Conservation (phyloP, 352 stramenopile genomes). For the Phytophthora pluvialis region DNA sequence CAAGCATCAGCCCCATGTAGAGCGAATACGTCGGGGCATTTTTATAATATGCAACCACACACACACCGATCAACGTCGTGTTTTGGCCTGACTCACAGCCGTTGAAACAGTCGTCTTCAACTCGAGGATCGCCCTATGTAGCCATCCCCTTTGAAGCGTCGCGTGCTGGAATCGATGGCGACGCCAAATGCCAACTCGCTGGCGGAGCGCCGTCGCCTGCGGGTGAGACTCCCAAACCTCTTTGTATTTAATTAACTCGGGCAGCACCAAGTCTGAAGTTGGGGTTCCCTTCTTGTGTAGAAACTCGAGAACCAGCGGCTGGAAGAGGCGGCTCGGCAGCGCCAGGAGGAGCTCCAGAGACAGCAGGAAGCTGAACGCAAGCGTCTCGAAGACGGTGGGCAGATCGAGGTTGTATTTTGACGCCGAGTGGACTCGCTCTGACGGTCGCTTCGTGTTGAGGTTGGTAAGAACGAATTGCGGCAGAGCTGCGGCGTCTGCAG, state of each 20-base stretch:
- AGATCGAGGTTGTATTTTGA: not conserved
- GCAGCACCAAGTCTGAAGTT: not conserved
- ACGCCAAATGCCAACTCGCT: slow-evolving; percentile 35
- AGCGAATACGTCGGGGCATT: slow-evolving; percentile 30
- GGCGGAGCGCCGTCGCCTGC: slow-evolving; percentile 48
- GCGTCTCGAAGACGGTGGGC: slow-evolving; percentile 53
- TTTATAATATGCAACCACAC: slow-evolving; percentile 19
- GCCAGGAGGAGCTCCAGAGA: slow-evolving; percentile 49
- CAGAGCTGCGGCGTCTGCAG: slow-evolving; percentile 40
- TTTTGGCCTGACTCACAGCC: too few relatives aligned
- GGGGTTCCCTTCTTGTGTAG: slow-evolving; percentile 28
- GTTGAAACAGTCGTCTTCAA: slow-evolving; percentile 2
- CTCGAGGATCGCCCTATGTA: too few relatives aligned
- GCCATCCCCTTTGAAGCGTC: slow-evolving; percentile 22
- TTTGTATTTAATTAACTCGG: not conserved
- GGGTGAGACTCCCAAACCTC: slow-evolving; percentile 19
- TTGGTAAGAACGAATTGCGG: slow-evolving; percentile 44
- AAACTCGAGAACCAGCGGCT: slow-evolving; percentile 79
- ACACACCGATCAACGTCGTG: not conserved
- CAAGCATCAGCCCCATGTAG: slow-evolving; percentile 21
- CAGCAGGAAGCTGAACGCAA: slow-evolving; percentile 56
- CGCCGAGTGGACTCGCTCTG: not conserved
- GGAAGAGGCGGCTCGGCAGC: slow-evolving; percentile 55
- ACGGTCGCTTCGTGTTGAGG: not conserved
- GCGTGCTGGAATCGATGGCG: not conserved